Evolutionary conservation across 768 basidiomycete genomes (phyloP), one percentile per base, ranked within the genome.

Genomic region (Melanogaster broomeanus): DNA sequence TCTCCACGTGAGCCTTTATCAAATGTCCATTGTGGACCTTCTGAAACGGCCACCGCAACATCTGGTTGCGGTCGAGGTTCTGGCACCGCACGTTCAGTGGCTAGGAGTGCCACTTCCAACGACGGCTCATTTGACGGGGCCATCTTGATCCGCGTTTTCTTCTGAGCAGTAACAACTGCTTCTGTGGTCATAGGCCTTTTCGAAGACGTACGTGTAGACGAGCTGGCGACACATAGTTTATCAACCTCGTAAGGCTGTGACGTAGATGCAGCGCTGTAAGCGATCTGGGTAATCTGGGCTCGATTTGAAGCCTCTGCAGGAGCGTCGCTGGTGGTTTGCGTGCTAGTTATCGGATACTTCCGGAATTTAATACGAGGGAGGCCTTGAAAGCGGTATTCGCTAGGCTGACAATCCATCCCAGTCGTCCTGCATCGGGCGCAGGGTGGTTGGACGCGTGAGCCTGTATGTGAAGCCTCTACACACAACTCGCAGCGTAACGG

Each of bases 381-480:
- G 28, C 16, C 55, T 30, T 66, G 57, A 22, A 63, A 68, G 25
- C 58, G 58, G 31, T 11, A 28, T 25, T 31, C 34, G 3, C 13
- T 0, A 3, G 15, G 25, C n/a, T 1, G 0, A 34, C 68, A 70
- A 10, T 1, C 6, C 6, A 2, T 2, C 5, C 24, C 53, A 12
- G 33, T 22, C 22, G 35, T 56, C 24, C n/a, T 35, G 45, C 67
- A 70, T 25, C 66, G 68, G 22, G 10, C 33, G 40, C 67, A 68
- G 33, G 48, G 38, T 3, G 68, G 67, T 31, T n/a, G 38, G 3
- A 30, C n/a, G 40, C 67, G 68, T 4, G 67, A 68, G 28, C 67
- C 70, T 9, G 58, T 42, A 12, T 62, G 50, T 12, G 15, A 53
- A 16, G 18, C 0, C 13, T 3, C 3, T 34, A 3, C 43, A 41